Conservation (phyloP, 805 yeast species). For the Metschnikowia continentalis region DNA sequence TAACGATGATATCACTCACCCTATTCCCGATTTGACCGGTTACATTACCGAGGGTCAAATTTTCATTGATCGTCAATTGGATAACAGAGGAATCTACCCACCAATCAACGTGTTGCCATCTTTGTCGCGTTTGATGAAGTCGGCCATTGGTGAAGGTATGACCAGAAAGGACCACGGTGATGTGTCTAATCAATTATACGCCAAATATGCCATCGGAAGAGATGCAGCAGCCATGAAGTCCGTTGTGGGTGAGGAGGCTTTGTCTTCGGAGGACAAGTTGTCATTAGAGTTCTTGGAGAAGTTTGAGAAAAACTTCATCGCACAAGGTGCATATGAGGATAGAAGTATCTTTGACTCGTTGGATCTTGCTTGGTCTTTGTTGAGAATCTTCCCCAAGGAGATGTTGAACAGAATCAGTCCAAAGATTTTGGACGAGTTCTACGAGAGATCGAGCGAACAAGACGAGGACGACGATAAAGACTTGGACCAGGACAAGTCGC, state of each 20-base stretch:
- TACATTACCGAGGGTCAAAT: constrained; percentile 99
- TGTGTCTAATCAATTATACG: constrained; percentile 97
- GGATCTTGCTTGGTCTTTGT: constrained; percentile 96
- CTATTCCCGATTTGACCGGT: constrained; percentile 99
- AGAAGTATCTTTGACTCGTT: constrained; percentile 92
- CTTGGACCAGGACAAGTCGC: constrained; percentile 36
- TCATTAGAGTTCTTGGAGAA: constrained; percentile 97
- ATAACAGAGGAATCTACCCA: constrained; percentile 96
- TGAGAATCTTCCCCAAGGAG: constrained; percentile 98
- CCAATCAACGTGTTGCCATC: constrained; percentile 98
- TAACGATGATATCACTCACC: constrained; percentile 99
- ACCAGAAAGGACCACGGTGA: constrained; percentile 99
- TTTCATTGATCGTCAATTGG: constrained; percentile 91
- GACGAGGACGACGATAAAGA: constrained; percentile 51
- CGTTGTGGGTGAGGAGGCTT: constrained; percentile 99
- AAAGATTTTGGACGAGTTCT: constrained; percentile 91
- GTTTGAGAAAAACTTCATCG: constrained; percentile 90
- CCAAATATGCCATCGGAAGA: constrained; percentile 98
- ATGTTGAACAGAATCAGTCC: constrained; percentile 98
- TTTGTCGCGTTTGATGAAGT: constrained; percentile 95
- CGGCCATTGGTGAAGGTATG: constrained; percentile 99
- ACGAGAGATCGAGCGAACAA: constrained; percentile 79
- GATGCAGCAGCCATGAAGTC: constrained; percentile 99
- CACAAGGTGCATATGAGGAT: constrained; percentile 96
- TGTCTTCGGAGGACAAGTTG: constrained; percentile 94